Evolutionary conservation across 2,329 filamentous ascomycete species (phyloP).

Genomic region (Verticillium zaregamsianum): DNA sequence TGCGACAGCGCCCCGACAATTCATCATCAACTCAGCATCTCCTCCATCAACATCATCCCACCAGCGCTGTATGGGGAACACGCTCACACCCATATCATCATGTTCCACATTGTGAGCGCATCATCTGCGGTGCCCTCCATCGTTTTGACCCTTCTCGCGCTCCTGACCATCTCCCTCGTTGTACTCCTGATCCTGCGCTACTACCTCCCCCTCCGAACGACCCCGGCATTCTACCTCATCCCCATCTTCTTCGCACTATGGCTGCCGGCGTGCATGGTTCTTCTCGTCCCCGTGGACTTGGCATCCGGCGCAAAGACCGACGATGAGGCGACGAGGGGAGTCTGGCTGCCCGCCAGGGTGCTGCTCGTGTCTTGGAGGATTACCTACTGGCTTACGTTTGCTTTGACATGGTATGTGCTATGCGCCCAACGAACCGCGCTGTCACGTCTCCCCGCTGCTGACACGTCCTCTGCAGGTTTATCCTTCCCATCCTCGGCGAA

Average conservation of each 20-base stretch:
- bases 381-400: conserved; percentile 95
- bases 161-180: conserved; percentile 68
- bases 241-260: conserved; percentile 96
- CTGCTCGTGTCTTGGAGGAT: conserved; percentile 90
- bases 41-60: background rate
- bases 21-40: background rate
- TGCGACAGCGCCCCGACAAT: background rate
- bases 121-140: conserved; percentile 71
- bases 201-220: conserved; percentile 86
- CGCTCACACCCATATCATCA: conserved; percentile 16
- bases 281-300: conserved; percentile 93
- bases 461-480: conserved; percentile 53
- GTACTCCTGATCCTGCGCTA: conserved; percentile 83
- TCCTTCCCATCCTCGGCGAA: conserved; percentile 88
- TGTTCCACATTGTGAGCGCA: conserved; percentile 46
- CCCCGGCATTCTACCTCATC: conserved; percentile 82
- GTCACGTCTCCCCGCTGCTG: conserved; percentile 2
- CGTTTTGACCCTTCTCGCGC: conserved; percentile 69
- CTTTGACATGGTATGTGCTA: conserved; percentile 78
- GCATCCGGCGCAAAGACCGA: conserved; percentile 76
- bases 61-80: background rate
- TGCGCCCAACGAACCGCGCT: conserved; percentile 13
- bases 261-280: conserved; percentile 83
- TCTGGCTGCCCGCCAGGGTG: conserved; percentile 79
- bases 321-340: conserved; percentile 67